Evolutionary conservation across 2,329 filamentous ascomycete species (phyloP).

Genomic region (Exophiala lecanii-corni): DNA sequence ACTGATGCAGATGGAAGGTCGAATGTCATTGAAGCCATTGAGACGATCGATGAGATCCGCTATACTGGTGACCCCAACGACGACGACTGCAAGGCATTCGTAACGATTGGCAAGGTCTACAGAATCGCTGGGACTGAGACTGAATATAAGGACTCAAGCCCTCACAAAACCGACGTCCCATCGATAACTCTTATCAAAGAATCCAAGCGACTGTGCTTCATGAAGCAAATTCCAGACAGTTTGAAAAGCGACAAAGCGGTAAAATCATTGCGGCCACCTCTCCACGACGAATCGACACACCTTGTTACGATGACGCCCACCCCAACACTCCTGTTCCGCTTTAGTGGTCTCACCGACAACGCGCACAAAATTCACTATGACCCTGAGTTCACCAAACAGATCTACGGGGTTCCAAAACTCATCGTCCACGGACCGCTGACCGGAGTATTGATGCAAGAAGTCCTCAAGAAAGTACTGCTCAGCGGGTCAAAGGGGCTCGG

Average conservation of each 20-base stretch:
- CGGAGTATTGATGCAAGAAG: slow-evolving; percentile 69
- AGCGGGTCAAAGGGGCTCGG: background rate
- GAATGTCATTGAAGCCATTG: slow-evolving; percentile 39
- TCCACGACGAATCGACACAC: background rate
- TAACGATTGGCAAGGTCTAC: slow-evolving; percentile 35
- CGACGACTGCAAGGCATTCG: slow-evolving; percentile 52
- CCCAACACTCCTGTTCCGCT: slow-evolving; percentile 74
- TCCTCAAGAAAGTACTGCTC: slow-evolving; percentile 40
- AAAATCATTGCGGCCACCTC: background rate
- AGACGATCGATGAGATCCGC: slow-evolving; percentile 45
- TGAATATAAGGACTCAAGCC: too few species aligned
- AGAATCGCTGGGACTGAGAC: slow-evolving; percentile 36
- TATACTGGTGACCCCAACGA: slow-evolving; percentile 47
- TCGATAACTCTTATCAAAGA: slow-evolving; percentile 52
- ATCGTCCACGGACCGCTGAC: slow-evolving; percentile 85
- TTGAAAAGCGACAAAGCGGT: slow-evolving; percentile 6
- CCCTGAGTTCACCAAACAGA: slow-evolving; percentile 59
- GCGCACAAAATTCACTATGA: slow-evolving; percentile 89
- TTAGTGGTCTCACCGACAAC: slow-evolving; percentile 87
- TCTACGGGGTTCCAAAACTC: slow-evolving; percentile 70
- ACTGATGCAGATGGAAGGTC: slow-evolving; percentile 25
- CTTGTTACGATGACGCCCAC: slow-evolving; percentile 59
- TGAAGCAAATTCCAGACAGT: slow-evolving; percentile 43
- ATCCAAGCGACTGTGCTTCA: slow-evolving; percentile 59
- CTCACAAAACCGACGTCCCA: background rate